A percentile compares a stretch with the other conserved stretches of the same genome.
Conservation (phyloP, 441 rosid species). For the Populus hybrid region DNA sequence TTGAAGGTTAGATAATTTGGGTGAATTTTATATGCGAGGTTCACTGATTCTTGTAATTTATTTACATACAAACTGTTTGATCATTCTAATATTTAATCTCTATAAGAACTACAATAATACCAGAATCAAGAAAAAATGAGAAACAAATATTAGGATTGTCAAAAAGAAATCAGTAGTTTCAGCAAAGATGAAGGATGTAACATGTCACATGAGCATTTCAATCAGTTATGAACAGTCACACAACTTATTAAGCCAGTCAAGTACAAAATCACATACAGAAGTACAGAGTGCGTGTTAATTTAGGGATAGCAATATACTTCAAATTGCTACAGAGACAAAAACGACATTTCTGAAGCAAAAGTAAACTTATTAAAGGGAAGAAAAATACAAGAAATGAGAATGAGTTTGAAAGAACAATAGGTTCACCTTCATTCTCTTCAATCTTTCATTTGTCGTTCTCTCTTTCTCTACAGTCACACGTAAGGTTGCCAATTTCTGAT, state of each 20-base stretch:
- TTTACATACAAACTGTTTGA: not conserved
- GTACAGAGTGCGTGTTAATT: no score
- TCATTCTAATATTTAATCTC: not conserved
- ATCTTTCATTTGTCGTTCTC: slow-evolving; percentile 45
- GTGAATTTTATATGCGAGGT: not conserved
- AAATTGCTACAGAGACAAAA: not conserved
- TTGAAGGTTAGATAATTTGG: not conserved
- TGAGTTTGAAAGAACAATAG: not conserved
- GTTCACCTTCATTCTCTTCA: slow-evolving; percentile 64
- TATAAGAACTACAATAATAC: not conserved
- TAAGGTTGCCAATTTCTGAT: slow-evolving; percentile 51
- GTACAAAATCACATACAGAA: not conserved
- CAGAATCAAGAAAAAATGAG: no score
- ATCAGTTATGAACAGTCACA: not conserved
- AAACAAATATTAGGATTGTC: not conserved
- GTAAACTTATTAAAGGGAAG: not conserved
- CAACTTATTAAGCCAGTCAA: not conserved
- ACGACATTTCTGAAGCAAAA: not conserved
- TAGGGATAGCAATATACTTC: not conserved
- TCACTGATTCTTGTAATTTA: not conserved
- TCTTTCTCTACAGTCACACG: slow-evolving; percentile 44
- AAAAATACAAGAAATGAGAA: not conserved
- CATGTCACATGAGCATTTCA: not conserved
- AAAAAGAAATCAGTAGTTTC: not conserved
- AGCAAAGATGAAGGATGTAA: no score